Base-by-base conservation (phyloP, 2,329 filamentous ascomycete species). In the Claviceps sp. region DNA sequence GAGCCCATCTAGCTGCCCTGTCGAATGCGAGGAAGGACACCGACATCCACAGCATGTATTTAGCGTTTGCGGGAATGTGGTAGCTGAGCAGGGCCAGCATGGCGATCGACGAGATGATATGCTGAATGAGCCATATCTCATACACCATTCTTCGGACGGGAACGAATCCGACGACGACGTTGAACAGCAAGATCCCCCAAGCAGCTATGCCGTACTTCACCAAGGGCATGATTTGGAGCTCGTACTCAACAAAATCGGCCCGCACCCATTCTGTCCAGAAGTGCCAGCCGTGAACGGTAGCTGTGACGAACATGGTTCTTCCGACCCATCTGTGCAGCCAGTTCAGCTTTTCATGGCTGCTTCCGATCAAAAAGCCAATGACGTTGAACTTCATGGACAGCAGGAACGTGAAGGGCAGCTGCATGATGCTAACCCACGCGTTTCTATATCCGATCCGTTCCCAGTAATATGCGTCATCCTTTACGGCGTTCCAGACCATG, bases 311-410 rank as follows among this genome's bases (percentile, higher is more conserved):
- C 68, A 87, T 78, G 51, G 80, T 83, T 53, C 84, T 75, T 3
- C 79, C 81, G 9, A 82, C 78, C 83, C 84, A 88, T 54, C 84
- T 76, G 59, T 88, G 84, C 50, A 86, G 66, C 83, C 83, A 87
- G 62, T 85, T 86, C 53, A 87, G 68, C 8, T 80, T 74, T 65
- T 87, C 83, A 59, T 86, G 80, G 54, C 81, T 80, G 9, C 76
- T 73, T 11, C 83, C 83, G 4, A 76, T 72, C 23, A 87, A 65
- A 50, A 74, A 69, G 1, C 78, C 81, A n/a, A 86, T 66, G 20
- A 79, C 59, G 55, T 72, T 81, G 54, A 74, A 71, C 60, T 82
- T 82, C 55, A 76, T 76, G 26, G 78, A 74, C 14, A 85, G 71
- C 2, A 85, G 69, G 58, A 80, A 83, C 9, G 85, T 68, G 20